phyloP scores from a whole-genome alignment of 345 rosid genomes.

The Eucalyptus caleyi region DNA sequence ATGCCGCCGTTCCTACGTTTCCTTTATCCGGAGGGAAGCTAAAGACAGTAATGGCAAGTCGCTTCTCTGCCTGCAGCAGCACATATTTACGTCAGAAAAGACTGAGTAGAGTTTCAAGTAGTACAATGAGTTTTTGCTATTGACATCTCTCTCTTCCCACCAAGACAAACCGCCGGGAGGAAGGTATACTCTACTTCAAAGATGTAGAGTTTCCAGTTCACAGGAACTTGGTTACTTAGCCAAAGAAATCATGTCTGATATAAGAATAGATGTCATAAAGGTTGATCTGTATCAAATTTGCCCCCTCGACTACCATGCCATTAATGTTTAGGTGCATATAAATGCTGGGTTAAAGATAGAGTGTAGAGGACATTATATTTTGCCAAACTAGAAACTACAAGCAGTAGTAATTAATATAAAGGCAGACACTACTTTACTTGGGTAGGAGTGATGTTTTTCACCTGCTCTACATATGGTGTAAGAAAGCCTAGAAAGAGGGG shows the following conservation, averaged over 20 bases:
- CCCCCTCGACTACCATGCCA: neutral
- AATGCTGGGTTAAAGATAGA: neutral
- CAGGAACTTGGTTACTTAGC: neutral
- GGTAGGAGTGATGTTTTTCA: neutral
- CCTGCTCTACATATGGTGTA: neutral
- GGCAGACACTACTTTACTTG: neutral
- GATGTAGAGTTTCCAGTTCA: neutral
- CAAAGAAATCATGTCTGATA: neutral
- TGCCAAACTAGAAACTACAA: neutral
- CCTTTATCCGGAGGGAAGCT: conserved; percentile 99
- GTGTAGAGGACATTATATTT: neutral
- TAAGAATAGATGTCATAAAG: neutral
- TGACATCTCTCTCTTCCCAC: neutral
- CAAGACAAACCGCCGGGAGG: neutral
- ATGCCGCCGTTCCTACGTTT: conserved; percentile 91
- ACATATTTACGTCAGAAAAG: neutral
- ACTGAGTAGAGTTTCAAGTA: neutral
- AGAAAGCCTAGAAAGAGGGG: neutral
- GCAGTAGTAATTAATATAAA: neutral
- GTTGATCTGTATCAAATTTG: neutral
- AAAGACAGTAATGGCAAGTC: conserved; percentile 88
- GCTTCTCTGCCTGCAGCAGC: conserved; percentile 70
- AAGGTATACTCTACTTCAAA: neutral
- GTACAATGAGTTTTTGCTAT: neutral
- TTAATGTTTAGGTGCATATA: neutral